These are phyloP conservation scores for Magnusiomyces tetraspermus DNA, from an alignment of 1,139 yeast genomes.

Conservation along the genomic window DNA sequence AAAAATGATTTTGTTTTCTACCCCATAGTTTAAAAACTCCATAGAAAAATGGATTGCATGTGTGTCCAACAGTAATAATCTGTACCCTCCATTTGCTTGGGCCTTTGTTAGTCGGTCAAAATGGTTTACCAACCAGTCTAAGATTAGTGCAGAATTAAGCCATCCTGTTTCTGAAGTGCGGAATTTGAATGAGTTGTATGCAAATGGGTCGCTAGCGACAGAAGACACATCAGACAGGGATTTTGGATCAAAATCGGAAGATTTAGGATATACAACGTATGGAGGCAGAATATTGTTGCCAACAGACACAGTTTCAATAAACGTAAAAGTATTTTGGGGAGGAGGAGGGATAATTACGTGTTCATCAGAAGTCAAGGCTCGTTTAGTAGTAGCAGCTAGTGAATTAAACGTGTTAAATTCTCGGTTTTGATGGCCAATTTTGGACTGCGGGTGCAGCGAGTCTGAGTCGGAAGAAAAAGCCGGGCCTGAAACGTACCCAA, in stretches of 20 bases:
- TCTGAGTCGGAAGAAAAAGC: slow-evolving; percentile 3
- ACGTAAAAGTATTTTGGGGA: not conserved
- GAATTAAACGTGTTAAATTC: not conserved
- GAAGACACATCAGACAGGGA: too few relatives aligned
- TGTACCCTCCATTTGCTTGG: slow-evolving; percentile 11
- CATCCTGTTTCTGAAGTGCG: slow-evolving; percentile 11
- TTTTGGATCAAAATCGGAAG: not conserved
- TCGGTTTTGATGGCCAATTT: not conserved
- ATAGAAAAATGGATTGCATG: slow-evolving; percentile 14
- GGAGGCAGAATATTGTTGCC: not conserved
- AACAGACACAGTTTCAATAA: not conserved
- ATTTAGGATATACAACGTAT: not conserved
- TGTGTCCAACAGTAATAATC: slow-evolving; percentile 12
- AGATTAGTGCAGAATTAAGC: slow-evolving; percentile 9
- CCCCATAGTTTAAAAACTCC: slow-evolving; percentile 11
- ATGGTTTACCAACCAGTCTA: slow-evolving; percentile 13
- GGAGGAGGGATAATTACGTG: not conserved
- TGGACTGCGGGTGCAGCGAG: not conserved
- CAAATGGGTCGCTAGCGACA: too few relatives aligned
- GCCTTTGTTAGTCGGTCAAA: slow-evolving; percentile 11
- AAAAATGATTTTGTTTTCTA: slow-evolving; percentile 12
- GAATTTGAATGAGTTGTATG: not conserved
- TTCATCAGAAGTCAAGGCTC: not conserved
- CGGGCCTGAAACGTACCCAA: slow-evolving; percentile 8
- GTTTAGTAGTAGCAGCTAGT: slow-evolving; percentile 1